Base-by-base conservation (phyloP, 768 basidiomycete genomes). In the Boletellus sp. region DNA sequence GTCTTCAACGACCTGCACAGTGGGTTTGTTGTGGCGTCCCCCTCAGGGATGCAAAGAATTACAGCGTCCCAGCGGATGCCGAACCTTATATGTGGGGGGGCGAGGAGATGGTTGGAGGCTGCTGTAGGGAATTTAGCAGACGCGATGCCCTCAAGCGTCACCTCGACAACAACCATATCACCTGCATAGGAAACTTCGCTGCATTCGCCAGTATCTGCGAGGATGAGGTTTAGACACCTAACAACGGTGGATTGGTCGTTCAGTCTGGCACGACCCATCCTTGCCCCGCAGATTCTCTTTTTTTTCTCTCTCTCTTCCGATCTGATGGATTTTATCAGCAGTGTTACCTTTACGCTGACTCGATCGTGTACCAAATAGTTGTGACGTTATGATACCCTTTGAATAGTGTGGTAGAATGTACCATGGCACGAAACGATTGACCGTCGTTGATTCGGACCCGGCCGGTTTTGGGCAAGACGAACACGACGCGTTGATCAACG, bases 141-240 rank as follows among this genome's bases (percentile, higher is more conserved):
- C 65, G 64, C 47, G 72, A 73, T 48, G 72, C 71, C 26, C 67
- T 73, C 50, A 72, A 73, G 56, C 64, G 71, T 42, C 72, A 72
- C 54, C 67, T 71, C 20, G 66, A 70, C 45, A 70, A 70, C 42
- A 60, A 67, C 8, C 68, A 67, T 16, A 70, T 70, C 42, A 52
- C 19, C 11, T 70, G 70, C 48, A 44, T 70, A 16, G 70, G 70
- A 16, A 53, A 70, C 44, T 63, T 70, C 52, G 52, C 60, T 32
- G 56, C 50, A 10, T 68, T 70, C 26, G 58, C 64, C 16, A 60
- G n/a, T 33, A 42, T 61, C 17, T 54, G 48, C n/a, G 63, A 66
- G 31, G 64, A 69, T 15, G 63, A 63, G 11, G 17, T 7, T 36
- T 59, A 62, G 42, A 56, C n/a, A n/a, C n/a, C n/a, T n/a, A n/a